Percentiles rank a stretch among this genome's conserved stretches.
Conservation (phyloP, 164 flowering plant species). For the Vitis rotundifolia region DNA sequence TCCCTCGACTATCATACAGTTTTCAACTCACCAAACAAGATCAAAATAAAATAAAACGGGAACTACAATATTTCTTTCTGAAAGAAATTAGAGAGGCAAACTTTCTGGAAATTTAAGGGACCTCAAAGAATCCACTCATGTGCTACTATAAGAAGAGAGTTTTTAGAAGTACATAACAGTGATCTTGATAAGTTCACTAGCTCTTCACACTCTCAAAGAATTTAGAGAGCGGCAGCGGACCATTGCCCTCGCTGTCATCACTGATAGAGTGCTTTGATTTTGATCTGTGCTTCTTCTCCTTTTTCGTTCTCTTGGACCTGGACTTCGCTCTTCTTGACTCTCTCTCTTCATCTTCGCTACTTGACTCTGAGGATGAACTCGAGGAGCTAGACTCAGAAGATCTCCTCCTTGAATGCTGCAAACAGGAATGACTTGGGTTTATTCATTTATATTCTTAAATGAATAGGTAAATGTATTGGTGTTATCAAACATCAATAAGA, state of each 20-base stretch:
- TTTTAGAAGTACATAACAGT: background rate
- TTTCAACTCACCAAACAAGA: no score
- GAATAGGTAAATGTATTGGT: no score
- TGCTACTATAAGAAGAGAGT: conserved; percentile 1
- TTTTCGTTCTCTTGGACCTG: conserved; percentile 64
- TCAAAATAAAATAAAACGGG: no score
- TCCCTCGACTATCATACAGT: no score
- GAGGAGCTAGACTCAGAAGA: conserved; percentile 70
- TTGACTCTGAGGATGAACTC: conserved; percentile 77
- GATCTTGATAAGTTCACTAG: conserved; percentile 9
- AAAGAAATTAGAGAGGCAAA: no score
- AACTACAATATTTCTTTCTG: no score
- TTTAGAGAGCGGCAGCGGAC: conserved; percentile 93
- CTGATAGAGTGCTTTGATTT: conserved; percentile 50
- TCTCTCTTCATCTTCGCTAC: conserved; percentile 76
- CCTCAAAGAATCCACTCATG: background rate
- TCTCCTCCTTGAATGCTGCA: conserved; percentile 71
- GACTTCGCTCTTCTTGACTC: conserved; percentile 78
- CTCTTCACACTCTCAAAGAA: conserved; percentile 81
- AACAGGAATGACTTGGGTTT: conserved; percentile 2
- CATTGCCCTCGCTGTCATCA: conserved; percentile 54
- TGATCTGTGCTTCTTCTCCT: conserved; percentile 73
- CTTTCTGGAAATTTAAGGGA: no score
- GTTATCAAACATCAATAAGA: no score
- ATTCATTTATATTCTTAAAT: no score